phyloP scores from a whole-genome alignment of 768 basidiomycete species.

The Asterophora parasitica region DNA sequence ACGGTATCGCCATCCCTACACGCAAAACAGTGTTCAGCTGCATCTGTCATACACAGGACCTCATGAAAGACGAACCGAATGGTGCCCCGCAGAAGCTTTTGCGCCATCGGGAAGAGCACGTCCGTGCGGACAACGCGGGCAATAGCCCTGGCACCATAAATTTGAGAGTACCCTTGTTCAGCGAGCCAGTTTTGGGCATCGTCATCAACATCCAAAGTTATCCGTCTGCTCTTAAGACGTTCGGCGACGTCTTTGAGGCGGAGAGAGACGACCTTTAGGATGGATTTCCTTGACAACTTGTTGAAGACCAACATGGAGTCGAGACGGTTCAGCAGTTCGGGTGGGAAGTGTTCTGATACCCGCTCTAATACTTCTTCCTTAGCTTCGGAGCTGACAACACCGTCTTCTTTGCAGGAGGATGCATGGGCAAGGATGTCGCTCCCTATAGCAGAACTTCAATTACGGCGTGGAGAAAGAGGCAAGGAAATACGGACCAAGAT shows the following conservation, averaged over 20 bases:
- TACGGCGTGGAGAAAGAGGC: background rate
- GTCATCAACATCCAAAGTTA: slow-evolving; percentile 65
- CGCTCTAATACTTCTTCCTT: slow-evolving; percentile 66
- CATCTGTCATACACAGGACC: background rate
- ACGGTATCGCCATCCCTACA: slow-evolving; percentile 66
- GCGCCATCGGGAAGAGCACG: slow-evolving; percentile 79
- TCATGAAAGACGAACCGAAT: slow-evolving; percentile 54
- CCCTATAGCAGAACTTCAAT: slow-evolving; percentile 21
- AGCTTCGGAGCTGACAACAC: slow-evolving; percentile 58
- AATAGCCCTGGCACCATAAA: slow-evolving; percentile 86
- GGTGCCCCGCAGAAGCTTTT: slow-evolving; percentile 73
- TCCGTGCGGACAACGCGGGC: slow-evolving; percentile 80
- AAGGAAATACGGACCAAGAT: slow-evolving; percentile 51
- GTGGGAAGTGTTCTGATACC: slow-evolving; percentile 79
- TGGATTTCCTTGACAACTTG: slow-evolving; percentile 70
- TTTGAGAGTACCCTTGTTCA: slow-evolving; percentile 71
- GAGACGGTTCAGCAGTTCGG: slow-evolving; percentile 85
- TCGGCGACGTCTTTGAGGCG: slow-evolving; percentile 70
- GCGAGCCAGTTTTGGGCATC: slow-evolving; percentile 66
- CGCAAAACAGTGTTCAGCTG: background rate
- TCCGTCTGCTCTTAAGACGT: slow-evolving; percentile 59
- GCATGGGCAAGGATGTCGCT: slow-evolving; percentile 71
- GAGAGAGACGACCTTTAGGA: slow-evolving; percentile 74
- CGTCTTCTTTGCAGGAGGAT: slow-evolving; percentile 57
- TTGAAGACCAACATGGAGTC: slow-evolving; percentile 90